Conservation (phyloP, 331 rosid species). For the Pyracantha coccinea region DNA sequence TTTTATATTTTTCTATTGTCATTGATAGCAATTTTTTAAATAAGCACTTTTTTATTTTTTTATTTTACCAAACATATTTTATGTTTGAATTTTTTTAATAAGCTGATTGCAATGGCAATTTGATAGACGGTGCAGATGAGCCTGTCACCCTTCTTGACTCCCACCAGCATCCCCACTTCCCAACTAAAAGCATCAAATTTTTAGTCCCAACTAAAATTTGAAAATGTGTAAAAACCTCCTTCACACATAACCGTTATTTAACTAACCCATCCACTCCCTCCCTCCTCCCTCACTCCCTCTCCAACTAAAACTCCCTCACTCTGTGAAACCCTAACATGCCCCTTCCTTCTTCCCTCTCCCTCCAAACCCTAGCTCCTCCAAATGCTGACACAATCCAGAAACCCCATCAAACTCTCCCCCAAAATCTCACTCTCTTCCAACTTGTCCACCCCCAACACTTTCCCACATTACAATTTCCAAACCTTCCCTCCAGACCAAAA, state of each 20-base stretch:
- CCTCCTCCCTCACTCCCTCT: neutral
- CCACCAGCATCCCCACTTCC: neutral
- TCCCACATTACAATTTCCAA: conserved; percentile 1
- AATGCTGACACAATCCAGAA: conserved; percentile 35
- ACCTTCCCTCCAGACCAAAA: conserved; percentile 23
- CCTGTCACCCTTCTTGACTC: neutral
- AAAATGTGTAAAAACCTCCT: conserved; percentile 52
- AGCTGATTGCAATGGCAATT: neutral
- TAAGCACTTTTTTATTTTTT: neutral
- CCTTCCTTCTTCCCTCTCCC: conserved; percentile 5
- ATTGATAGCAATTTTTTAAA: too few species aligned
- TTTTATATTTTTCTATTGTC: too few species aligned
- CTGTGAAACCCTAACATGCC: conserved; percentile 8
- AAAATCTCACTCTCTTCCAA: conserved; percentile 24
- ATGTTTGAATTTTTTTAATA: too few species aligned
- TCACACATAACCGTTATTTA: conserved; percentile 29
- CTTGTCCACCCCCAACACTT: conserved; percentile 33
- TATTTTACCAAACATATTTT: neutral
- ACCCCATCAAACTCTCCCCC: conserved; percentile 29
- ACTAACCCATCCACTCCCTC: neutral
- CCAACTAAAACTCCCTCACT: neutral
- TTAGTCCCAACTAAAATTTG: neutral
- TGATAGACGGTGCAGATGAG: neutral
- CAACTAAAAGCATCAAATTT: neutral
- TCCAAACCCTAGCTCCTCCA: conserved; percentile 15